These are phyloP conservation scores for Botrytis pseudocinerea DNA, from an alignment of 2,329 filamentous ascomycete species.

Conservation along the genomic window DNA sequence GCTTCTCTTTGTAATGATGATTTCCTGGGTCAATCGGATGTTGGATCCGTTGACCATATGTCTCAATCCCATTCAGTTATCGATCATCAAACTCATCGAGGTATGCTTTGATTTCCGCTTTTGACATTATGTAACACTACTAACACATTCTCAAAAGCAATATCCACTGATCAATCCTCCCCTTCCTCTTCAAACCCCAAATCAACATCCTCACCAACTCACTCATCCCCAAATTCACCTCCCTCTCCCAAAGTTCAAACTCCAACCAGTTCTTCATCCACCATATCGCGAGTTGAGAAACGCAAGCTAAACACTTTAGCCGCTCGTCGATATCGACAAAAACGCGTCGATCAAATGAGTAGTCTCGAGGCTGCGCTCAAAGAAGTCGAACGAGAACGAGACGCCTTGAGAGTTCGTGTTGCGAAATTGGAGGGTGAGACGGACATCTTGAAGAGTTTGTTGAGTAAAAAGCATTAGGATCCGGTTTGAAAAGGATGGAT, in stretches of 20 bases:
- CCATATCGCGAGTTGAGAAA: constrained; percentile 45
- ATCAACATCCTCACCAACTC: constrained; percentile 8
- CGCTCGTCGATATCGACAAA: constrained; percentile 71
- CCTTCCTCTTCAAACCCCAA: not conserved
- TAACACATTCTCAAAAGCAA: not conserved
- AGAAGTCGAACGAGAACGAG: constrained; percentile 60
- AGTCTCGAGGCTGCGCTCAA: constrained; percentile 62
- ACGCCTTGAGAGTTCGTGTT: constrained; percentile 62
- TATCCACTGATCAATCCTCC: constrained; percentile 13
- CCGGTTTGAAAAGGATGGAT: not conserved
- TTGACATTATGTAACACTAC: not conserved
- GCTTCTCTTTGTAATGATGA: constrained; percentile 18
- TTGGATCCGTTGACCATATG: constrained; percentile 17
- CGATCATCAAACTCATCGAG: constrained; percentile 4
- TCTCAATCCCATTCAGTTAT: constrained; percentile 21
- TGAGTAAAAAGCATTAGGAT: constrained; percentile 25
- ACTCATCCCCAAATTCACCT: constrained; percentile 15
- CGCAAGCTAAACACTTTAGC: constrained; percentile 69
- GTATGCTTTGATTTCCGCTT: not conserved
- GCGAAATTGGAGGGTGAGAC: constrained; percentile 66
- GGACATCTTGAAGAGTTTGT: constrained; percentile 57
- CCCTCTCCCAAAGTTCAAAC: constrained; percentile 10
- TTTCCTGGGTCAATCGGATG: constrained; percentile 18
- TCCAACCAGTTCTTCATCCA: constrained; percentile 19
- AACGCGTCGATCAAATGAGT: constrained; percentile 64